Evolutionary conservation across 139 green algal species (phyloP), one percentile per base, ranked within the genome.

Genomic region (Edaphochlamys debaryana): DNA sequence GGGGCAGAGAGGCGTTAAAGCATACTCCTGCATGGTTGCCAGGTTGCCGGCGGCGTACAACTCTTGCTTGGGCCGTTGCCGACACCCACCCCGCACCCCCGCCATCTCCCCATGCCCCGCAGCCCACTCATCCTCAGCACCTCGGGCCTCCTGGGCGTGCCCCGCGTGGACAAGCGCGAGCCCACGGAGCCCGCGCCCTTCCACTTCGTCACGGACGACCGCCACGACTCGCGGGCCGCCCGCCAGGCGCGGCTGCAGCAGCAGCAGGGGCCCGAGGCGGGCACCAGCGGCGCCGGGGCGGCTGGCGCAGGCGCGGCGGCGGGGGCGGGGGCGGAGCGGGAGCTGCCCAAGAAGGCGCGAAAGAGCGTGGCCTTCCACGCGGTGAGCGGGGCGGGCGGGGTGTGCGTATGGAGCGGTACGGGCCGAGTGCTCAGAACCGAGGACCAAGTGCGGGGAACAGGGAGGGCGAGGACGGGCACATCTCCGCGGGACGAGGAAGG

Each of bases 171-270:
- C 19, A 87, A 89, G 45, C 79, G 77, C n/a, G 67, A 67, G 20
- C 64, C 56, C 1, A 94, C 88, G 29, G 87, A 87, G 80, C 80
- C 87, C 4, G 75, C 78, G 38, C 88, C 88, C 11, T 92, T 92
- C 63, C 50, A 79, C 20, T 79, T 92, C 37, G 69, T 63, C 13
- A 89, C 88, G 25, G 89, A 92, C 73, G 66, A 75, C 81, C 76
- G 90, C 19, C 85, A 85, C 0, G 72, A 80, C 17, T 70, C 32
- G 9, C 85, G 75, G 32, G 48, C 38, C 27, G 69, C 70, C 11
- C 79, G 75, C 36, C 58, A 81, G 30, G 56, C n/a, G 17, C 72
- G 71, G 38, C 13, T 34, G 71, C 42, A 71, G 74, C 40, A 70
- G 48, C 60, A 9, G 29, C 27, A 52, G 58, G 29, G n/a, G n/a